Conservation (phyloP, 352 stramenopile species). For the Globisporangium nodosum region DNA sequence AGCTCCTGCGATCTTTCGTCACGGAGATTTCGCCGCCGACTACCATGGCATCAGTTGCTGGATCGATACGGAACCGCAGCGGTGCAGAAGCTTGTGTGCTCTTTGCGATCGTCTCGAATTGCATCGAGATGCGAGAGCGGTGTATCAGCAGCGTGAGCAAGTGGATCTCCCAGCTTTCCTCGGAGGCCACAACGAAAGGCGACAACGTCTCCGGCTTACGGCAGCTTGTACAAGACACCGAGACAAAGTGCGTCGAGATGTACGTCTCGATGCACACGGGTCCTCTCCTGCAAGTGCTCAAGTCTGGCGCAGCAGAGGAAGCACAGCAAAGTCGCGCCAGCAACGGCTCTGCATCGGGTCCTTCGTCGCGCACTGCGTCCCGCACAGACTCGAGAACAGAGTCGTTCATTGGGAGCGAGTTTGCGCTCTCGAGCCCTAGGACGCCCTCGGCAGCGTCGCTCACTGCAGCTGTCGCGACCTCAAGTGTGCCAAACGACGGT, state of each 20-base stretch:
- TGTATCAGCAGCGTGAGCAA: constrained; percentile 33
- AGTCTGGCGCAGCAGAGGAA: constrained; percentile 42
- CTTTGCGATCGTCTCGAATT: constrained; percentile 67
- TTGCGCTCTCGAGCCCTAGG: constrained; percentile 16
- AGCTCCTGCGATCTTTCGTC: constrained; percentile 39
- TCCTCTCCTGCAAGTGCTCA: constrained; percentile 43
- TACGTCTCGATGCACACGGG: constrained; percentile 52
- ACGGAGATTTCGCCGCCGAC: constrained; percentile 28
- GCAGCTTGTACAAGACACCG: constrained; percentile 37
- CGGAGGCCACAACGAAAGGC: constrained; percentile 13
- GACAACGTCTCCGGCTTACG: constrained; percentile 19
- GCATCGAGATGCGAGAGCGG: constrained; percentile 59
- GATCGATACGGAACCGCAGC: constrained; percentile 15
- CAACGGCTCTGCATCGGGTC: constrained; percentile 5
- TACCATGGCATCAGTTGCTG: constrained; percentile 24
- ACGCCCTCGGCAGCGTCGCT: constrained; percentile 17
- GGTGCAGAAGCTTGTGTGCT: constrained; percentile 48
- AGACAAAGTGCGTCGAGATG: constrained; percentile 52
- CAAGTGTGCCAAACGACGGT: constrained; percentile 36
- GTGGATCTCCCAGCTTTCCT: constrained; percentile 41
- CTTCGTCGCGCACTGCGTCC: constrained; percentile 23
- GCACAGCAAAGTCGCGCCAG: constrained; percentile 21
- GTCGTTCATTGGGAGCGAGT: constrained; percentile 19
- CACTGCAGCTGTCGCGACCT: constrained; percentile 6
- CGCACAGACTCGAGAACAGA: constrained; percentile 21